phyloP scores from a whole-genome alignment of 2,329 filamentous ascomycete species.

The Stagonosporopsis cucurbitacearum region DNA sequence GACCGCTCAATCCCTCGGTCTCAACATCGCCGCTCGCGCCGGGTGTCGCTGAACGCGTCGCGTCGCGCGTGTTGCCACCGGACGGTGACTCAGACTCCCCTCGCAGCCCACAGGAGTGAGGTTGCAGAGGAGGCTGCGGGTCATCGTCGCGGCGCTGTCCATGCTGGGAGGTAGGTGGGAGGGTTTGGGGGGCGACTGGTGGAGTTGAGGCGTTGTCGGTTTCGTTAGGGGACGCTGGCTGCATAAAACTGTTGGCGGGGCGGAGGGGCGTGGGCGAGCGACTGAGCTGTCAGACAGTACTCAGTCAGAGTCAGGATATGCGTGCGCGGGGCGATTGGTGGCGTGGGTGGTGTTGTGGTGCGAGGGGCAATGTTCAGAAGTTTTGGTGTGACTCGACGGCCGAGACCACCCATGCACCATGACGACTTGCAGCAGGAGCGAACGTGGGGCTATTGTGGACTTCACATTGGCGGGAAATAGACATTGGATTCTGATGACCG shows the following conservation, averaged over 20 bases:
- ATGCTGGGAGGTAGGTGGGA: constrained; percentile 61
- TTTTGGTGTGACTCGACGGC: constrained; percentile 5
- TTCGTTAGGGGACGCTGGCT: constrained; percentile 63
- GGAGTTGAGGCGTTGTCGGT: constrained; percentile 54
- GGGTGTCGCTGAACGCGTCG: constrained; percentile 29
- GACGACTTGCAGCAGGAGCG: constrained; percentile 4
- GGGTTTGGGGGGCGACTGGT: constrained; percentile 49
- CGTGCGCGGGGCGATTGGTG: constrained; percentile 28
- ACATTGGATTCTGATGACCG: not conserved
- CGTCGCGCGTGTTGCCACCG: constrained; percentile 27
- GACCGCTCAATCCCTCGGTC: constrained; percentile 38
- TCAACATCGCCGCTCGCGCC: constrained; percentile 14
- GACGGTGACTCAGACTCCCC: constrained; percentile 29
- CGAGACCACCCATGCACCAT: constrained; percentile 15
- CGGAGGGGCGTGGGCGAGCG: constrained; percentile 45
- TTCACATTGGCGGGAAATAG: constrained; percentile 1
- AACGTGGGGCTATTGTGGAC: constrained; percentile 14
- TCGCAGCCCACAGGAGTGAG: constrained; percentile 46
- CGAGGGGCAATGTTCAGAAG: constrained; percentile 15
- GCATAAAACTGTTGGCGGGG: constrained; percentile 65
- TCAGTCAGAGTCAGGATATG: constrained; percentile 40
- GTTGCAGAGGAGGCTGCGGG: constrained; percentile 52
- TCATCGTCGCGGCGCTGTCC: constrained; percentile 58
- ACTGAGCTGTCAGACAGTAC: constrained; percentile 61
- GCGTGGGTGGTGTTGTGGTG: constrained; percentile 23